phyloP scores from a whole-genome alignment of 1,284 basidiomycete genomes.

The Papiliotrema fonsecae region DNA sequence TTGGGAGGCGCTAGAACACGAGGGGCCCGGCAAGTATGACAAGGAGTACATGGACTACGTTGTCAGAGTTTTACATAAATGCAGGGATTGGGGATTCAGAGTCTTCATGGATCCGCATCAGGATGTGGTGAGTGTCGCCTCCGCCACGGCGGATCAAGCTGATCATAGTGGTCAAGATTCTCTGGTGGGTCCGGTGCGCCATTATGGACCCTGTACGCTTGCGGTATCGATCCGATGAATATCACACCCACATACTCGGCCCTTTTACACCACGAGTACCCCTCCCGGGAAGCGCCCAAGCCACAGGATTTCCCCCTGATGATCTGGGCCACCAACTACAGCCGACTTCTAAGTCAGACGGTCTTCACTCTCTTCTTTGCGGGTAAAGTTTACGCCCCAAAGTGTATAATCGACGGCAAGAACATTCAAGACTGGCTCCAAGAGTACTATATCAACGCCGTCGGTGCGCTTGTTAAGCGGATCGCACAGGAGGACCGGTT shows the following conservation, averaged over 20 bases:
- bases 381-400: conserved; percentile 81
- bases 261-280: conserved; percentile 85
- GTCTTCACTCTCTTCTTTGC: conserved; percentile 94
- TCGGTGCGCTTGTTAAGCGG: conserved; percentile 66
- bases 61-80: conserved; percentile 76
- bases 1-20: conserved; percentile 92
- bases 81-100: conserved; percentile 91
- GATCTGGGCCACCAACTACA: conserved; percentile 97
- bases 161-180: conserved; percentile 85
- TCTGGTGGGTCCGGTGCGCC: conserved; percentile 95
- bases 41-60: conserved; percentile 89
- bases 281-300: conserved; percentile 55
- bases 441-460: conserved; percentile 74
- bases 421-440: conserved; percentile 96
- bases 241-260: conserved; percentile 81
- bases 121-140: conserved; percentile 67
- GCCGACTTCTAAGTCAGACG: conserved; percentile 79
- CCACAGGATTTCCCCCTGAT: conserved; percentile 78
- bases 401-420: conserved; percentile 81
- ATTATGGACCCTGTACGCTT: conserved; percentile 88
- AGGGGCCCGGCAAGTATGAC: conserved; percentile 90
- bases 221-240: conserved; percentile 80
- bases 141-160: background rate
- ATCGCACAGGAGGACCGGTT: conserved; percentile 66
- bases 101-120: conserved; percentile 97